Base-by-base conservation (phyloP, 257 asterid species). In the Solanum tarapatanum region DNA sequence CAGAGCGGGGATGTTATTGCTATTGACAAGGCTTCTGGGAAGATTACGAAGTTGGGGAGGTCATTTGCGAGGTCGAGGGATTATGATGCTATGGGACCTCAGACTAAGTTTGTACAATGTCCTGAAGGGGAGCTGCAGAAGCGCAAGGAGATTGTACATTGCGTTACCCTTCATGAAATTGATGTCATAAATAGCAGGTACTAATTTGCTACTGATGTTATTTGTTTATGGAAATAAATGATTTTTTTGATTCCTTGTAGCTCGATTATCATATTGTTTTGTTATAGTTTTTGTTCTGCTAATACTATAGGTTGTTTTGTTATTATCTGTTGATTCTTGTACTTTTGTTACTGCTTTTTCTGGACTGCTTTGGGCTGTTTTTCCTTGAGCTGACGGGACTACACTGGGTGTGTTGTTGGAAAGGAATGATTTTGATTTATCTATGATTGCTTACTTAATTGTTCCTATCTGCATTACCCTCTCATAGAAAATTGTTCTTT, bases 51-150 rank as follows among this genome's bases (percentile, higher is more conserved):
- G 91, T 93, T 96, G 3, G 98, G 98, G 58, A 93, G 99, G 92
- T 95, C 98, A 2, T 96, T 96, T 51, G 92, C 98, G 10, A 88
- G 99, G 94, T 94, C 98, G 2, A 80, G 97, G 91, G 98, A 96
- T 68, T 96, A 96, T n/a, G 98, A 95, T 90, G 98, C 99, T 7
- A 91, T 94, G 98, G 98, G 98, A 66, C 95, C 99, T 0, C 98
- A 94, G 86, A 95, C 98, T 1, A 96, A 95, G 93, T 96, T 96
- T 64, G 98, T 96, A 90, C 98, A 96, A 90, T 96, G 98, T 90
- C 99, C 98, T 1, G 98, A 95, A 70, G 98, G 98, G n/a, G 99
- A 96, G 92, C 87, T 96, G 92, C 98, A 96, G 94, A 96, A 95
- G 95, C 88, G 99, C 92, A 96, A 95, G 92, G 99, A 96, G 90